These are phyloP conservation scores for Dryas alaskensis DNA, from an alignment of 306 rosid species.

Conservation along the genomic window DNA sequence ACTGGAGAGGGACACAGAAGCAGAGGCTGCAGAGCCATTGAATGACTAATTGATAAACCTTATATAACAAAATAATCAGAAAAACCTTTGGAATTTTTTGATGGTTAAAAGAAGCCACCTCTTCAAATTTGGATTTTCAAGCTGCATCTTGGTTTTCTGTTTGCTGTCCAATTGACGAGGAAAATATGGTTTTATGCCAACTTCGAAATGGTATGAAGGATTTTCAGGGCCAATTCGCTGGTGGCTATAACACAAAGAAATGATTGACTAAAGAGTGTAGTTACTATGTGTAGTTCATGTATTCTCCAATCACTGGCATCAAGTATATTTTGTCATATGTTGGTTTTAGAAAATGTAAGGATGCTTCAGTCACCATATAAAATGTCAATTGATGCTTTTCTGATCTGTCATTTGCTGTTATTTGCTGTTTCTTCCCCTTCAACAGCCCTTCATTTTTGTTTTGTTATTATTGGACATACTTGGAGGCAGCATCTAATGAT, in stretches of 20 bases:
- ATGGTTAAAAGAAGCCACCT: conserved; percentile 5
- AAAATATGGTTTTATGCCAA: not conserved
- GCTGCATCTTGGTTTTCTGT: conserved; percentile 5
- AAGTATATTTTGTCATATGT: conserved; percentile 9
- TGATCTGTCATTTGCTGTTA: not conserved
- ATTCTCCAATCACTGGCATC: conserved; percentile 8
- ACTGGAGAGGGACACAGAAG: conserved; percentile 60
- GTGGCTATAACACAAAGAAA: conserved; percentile 29
- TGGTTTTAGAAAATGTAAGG: not conserved
- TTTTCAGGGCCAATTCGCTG: conserved; percentile 14
- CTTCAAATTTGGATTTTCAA: not conserved
- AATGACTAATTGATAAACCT: conserved; percentile 50
- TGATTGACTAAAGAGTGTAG: conserved; percentile 1
- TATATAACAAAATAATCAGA: conserved; percentile 16
- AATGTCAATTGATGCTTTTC: no score
- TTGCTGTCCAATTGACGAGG: conserved; percentile 7
- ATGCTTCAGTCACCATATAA: not conserved
- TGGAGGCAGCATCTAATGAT: not conserved
- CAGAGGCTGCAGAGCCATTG: conserved; percentile 89
- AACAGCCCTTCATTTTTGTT: not conserved
- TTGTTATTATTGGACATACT: not conserved
- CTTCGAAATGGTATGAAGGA: conserved; percentile 9
- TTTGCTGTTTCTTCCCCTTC: not conserved
- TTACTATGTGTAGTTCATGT: conserved; percentile 10
- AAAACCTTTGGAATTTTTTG: conserved; percentile 8